Evolutionary conservation across 2,329 filamentous ascomycete genomes (phyloP).

Genomic region (Penicillium oxalicum): DNA sequence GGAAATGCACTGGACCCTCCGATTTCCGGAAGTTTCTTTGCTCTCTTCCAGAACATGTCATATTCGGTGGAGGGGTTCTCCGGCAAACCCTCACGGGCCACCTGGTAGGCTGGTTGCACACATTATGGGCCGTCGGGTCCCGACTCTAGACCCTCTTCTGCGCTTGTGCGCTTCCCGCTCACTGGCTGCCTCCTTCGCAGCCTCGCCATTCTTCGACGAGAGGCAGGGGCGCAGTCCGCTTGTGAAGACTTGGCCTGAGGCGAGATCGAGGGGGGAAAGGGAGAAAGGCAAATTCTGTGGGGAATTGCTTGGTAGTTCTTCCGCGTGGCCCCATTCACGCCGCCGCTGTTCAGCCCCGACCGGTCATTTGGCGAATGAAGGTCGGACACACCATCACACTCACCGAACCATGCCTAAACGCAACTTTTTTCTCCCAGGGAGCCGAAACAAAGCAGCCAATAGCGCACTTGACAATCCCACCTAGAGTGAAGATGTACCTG

Average conservation of each 20-base stretch:
- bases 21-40: neutral
- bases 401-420: neutral
- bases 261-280: no score
- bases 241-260: no score
- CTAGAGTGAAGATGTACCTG: no score
- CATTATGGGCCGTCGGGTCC: no score
- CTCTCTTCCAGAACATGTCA: neutral
- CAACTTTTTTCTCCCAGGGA: neutral
- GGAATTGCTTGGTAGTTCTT: no score
- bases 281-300: no score
- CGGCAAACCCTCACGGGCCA: constrained; percentile 6
- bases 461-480: neutral
- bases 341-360: neutral
- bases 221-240: no score
- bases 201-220: no score
- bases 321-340: no score
- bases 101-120: no score
- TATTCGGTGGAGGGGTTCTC: neutral
- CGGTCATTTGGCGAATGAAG: constrained; percentile 12
- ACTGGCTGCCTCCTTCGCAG: constrained; percentile 6
- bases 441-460: neutral
- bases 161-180: constrained; percentile 5
- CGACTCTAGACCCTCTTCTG: constrained; percentile 12
- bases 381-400: constrained; percentile 8
- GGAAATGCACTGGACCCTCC: no score